Conservation (phyloP, 148 eudicot species). For the Limonium bicolor region DNA sequence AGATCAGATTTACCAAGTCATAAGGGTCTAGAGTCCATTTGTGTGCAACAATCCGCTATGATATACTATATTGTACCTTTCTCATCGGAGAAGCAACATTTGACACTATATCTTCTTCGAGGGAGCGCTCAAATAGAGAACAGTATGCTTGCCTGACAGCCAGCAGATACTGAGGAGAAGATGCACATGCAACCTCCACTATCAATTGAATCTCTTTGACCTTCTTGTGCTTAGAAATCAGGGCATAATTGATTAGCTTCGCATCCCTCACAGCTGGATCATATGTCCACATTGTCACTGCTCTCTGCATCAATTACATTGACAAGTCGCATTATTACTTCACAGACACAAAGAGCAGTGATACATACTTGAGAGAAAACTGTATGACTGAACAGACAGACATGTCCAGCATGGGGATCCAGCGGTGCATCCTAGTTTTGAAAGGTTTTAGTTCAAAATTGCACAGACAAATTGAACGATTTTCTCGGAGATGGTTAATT, state of each 20-base stretch:
- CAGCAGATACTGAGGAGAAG: slow-evolving; percentile 50
- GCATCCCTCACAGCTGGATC: slow-evolving; percentile 93
- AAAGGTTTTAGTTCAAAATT: not conserved
- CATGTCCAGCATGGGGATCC: not conserved
- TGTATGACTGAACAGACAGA: not conserved
- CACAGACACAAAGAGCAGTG: too few species aligned
- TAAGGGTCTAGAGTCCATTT: not conserved
- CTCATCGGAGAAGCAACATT: slow-evolving; percentile 31
- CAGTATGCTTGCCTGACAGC: slow-evolving; percentile 59
- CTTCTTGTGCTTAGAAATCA: slow-evolving; percentile 27
- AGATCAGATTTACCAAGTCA: too few species aligned
- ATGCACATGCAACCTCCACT: slow-evolving; percentile 68
- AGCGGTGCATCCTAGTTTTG: not conserved
- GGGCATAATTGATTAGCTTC: slow-evolving; percentile 41
- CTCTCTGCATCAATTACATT: slow-evolving; percentile 26
- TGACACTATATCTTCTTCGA: slow-evolving; percentile 59
- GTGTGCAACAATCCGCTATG: not conserved
- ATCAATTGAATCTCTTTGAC: slow-evolving; percentile 45
- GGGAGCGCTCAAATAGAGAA: slow-evolving; percentile 46
- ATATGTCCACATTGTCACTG: slow-evolving; percentile 50
- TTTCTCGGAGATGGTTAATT: too few species aligned
- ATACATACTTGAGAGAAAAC: too few species aligned
- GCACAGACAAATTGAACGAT: not conserved
- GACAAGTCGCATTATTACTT: not conserved
- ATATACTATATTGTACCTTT: slow-evolving; percentile 31